Evolutionary conservation across 1,284 basidiomycete genomes (phyloP), one percentile per base, ranked within the genome.

Genomic region (Gymnopus androsaceus): DNA sequence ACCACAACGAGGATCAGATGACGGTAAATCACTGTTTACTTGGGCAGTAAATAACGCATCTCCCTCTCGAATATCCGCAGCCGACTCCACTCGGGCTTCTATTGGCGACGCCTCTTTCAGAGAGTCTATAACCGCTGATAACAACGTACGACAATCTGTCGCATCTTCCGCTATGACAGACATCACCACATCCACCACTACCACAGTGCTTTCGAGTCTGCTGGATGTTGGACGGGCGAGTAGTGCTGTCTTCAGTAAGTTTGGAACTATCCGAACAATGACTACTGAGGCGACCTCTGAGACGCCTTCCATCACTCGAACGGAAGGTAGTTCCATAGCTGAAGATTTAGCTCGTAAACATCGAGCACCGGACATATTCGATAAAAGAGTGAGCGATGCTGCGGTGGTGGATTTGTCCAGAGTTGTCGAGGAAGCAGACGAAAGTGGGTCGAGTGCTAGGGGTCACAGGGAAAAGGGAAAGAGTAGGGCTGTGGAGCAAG

Each of bases 241-340:
- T 55, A 75, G 71, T 63, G 68, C 66, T 54, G 73, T 69, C 56
- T 75, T 74, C 60, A 83, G 80, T 67, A 84, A 82, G 67, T 91
- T 82, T 67, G 87, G 85, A 34, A 92, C 89, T n/a, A 83, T 91
- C 61, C 79, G 87, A 61, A 91, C 89, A 25, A 73, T 85, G 58
- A 90, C 85, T 33, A 92, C 90, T 33, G 88, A 90, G 60, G 77
- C 85, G 59, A 92, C 88, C 17, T 88, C 86, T 38, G 80, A 88
- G 63, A 71, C 75, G 34, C 83, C 83, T 19, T 88, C 85, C 19
- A 74, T 88, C 54, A 79, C 79, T 23, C 78, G 81, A 37, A 78
- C 84, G 27, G 87, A 90, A 62, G 86, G 80, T 14, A 84, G 75
- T 61, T 70, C 71, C 28, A 74, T 84, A 55, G 78, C 79, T 38